Conservation (phyloP, 495 filamentous ascomycete genomes). For the Beverwykella pulmonaria region DNA sequence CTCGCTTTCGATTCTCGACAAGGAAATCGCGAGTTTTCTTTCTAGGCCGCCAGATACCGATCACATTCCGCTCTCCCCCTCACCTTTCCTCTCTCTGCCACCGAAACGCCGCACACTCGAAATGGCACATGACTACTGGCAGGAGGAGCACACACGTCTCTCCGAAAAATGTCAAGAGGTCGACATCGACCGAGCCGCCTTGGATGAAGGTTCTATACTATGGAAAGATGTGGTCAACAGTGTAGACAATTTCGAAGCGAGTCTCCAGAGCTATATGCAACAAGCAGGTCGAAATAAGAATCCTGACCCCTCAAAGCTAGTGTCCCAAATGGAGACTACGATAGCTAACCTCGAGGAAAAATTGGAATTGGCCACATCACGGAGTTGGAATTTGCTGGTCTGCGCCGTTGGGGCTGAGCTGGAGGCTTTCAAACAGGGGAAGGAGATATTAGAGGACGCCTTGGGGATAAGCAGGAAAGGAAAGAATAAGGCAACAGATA, state of each 20-base stretch:
- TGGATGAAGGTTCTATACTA: constrained; percentile 80
- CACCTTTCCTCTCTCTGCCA: constrained; percentile 55
- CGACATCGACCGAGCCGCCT: constrained; percentile 68
- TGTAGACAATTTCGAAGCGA: constrained; percentile 69
- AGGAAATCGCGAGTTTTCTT: constrained; percentile 56
- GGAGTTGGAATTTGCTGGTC: constrained; percentile 84
- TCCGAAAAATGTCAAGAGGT: constrained; percentile 61
- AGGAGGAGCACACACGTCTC: constrained; percentile 62
- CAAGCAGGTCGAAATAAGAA: constrained; percentile 13
- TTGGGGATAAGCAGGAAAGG: constrained; percentile 41
- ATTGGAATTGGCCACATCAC: constrained; percentile 62
- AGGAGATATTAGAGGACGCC: constrained; percentile 61
- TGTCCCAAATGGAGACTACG: constrained; percentile 60
- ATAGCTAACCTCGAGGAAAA: constrained; percentile 62
- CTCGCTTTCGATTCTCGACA: constrained; percentile 57
- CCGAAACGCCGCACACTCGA: constrained; percentile 71
- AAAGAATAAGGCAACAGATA: constrained; percentile 19
- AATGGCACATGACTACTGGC: constrained; percentile 79
- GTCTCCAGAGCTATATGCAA: constrained; percentile 60
- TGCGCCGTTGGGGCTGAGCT: constrained; percentile 88
- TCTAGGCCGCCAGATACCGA: constrained; percentile 50
- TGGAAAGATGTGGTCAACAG: constrained; percentile 73
- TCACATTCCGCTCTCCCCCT: constrained; percentile 14
- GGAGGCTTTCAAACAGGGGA: constrained; percentile 75
- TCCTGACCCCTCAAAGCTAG: constrained; percentile 43